phyloP scores from a whole-genome alignment of 2,329 filamentous ascomycete species.

The Aspergillus cejpii region DNA sequence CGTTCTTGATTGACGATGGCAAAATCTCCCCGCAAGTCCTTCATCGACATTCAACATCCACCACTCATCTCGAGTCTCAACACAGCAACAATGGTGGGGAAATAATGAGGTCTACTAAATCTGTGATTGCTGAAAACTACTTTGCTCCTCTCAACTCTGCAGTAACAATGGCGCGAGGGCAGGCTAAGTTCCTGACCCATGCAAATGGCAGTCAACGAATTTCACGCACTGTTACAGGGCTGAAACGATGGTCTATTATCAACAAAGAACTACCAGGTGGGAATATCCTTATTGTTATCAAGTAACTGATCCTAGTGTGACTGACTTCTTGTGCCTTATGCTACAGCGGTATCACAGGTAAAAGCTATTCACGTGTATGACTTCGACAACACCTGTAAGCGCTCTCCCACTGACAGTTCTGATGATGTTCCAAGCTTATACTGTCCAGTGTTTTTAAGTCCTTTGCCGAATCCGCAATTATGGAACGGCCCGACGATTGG shows the following conservation, averaged over 20 bases:
- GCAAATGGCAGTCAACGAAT: constrained; percentile 16
- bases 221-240: constrained; percentile 59
- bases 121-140: constrained; percentile 28
- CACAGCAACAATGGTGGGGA: constrained; percentile 2
- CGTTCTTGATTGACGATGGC: constrained; percentile 14
- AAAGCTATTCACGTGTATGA: constrained; percentile 87
- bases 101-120: constrained; percentile 33
- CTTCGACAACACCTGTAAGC: constrained; percentile 88
- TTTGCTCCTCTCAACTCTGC: constrained; percentile 18
- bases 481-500: constrained; percentile 78
- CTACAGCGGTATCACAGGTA: constrained; percentile 57
- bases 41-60: background rate
- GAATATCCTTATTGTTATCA: constrained; percentile 13
- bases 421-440: constrained; percentile 13
- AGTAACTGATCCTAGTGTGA: background rate
- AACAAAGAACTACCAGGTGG: constrained; percentile 64
- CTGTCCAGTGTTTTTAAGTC: constrained; percentile 73
- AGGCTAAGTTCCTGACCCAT: constrained; percentile 19
- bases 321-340: background rate
- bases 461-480: constrained; percentile 77
- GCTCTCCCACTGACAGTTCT: background rate
- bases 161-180: constrained; percentile 21
- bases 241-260: constrained; percentile 78
- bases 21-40: constrained; percentile 4
- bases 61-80: background rate